Base-by-base conservation (phyloP, 371 early-diverging fungal species). In the Mucor piriformis region DNA sequence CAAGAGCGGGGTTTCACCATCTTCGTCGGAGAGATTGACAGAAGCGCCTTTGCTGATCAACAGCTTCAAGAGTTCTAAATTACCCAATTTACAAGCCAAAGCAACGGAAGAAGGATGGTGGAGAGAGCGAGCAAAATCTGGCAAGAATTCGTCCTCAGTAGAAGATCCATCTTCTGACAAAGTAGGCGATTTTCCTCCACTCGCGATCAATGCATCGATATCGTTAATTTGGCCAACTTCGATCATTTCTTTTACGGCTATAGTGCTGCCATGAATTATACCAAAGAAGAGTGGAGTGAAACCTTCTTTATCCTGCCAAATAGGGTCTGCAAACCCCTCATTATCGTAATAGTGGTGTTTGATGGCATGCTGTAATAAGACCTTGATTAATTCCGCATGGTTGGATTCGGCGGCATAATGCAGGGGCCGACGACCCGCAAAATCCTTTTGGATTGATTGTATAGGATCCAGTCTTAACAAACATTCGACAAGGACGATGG, bases 331-430 rank as follows among this genome's bases (percentile, higher is more conserved):
- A 66, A 86, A 82, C 10, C 78, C 76, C 7, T 21, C 47, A 1
- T 50, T 13, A 21, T 66, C 54, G 42, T 83, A 84, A 40, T 85
- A 68, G 0, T 67, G 68, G 4, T 73, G 64, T 2, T 60, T 42
- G 12, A 82, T 72, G 2, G 86, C 72, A 65, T 85, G 77, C 2
- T 59, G 50, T 33, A 88, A 47, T 6, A 89, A 68, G 0, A 75
- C 38, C 10, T 63, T 52, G 2, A 84, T 78, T 6, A 83, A 70
- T 16, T 67, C 64, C 12, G 82, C 55, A 33, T 70, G 70, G 23
- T 84, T 83, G 10, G 83, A 70, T 69, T 86, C 77, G 8, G 85
- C 84, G 3, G 88, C 85, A 54, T 90, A 90, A 51, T 91, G 92
- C 35, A 90, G 60, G 0, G 92, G 87, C 1, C 83, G 74, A 33